Conservation (phyloP, 148 eudicot species). For the Chenopodium album region DNA sequence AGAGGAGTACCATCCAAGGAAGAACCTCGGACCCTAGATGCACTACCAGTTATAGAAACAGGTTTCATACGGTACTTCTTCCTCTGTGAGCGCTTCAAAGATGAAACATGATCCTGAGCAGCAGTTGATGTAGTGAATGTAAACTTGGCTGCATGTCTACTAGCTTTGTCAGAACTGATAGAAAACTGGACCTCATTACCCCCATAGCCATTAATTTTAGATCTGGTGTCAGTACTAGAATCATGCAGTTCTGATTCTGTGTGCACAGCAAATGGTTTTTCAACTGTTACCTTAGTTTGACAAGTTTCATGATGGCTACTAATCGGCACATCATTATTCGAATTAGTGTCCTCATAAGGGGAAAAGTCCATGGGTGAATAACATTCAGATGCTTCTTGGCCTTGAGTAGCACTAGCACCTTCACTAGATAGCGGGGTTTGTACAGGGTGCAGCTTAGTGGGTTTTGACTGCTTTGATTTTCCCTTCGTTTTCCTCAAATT, state of each 20-base stretch:
- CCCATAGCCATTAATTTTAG: constrained; percentile 23
- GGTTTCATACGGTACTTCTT: constrained; percentile 65
- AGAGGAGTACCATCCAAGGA: constrained; percentile 29
- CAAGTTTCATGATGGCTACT: constrained; percentile 21
- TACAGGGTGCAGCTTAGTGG: constrained; percentile 29
- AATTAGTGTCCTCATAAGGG: constrained; percentile 48
- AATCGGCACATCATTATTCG: constrained; percentile 31
- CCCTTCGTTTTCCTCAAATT: constrained; percentile 46
- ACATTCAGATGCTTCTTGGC: constrained; percentile 46
- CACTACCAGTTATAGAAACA: constrained; percentile 34
- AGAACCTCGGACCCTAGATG: constrained; percentile 25
- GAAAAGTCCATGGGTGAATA: constrained; percentile 97
- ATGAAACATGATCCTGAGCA: constrained; percentile 40
- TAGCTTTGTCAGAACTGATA: constrained; percentile 25
- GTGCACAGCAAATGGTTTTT: constrained; percentile 18
- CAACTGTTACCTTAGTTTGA: constrained; percentile 27
- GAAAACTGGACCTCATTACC: constrained; percentile 24
- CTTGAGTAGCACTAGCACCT: constrained; percentile 32
- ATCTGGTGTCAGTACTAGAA: constrained; percentile 19
- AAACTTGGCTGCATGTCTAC: constrained; percentile 29
- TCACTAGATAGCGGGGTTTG: constrained; percentile 34
- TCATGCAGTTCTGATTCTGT: constrained; percentile 31
- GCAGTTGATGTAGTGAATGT: constrained; percentile 40
- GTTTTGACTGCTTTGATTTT: constrained; percentile 39
- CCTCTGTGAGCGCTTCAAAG: constrained; percentile 40